Evolutionary conservation across 345 rosid species (phyloP), one percentile per base, ranked within the genome.

Genomic region (Clausena lansium): DNA sequence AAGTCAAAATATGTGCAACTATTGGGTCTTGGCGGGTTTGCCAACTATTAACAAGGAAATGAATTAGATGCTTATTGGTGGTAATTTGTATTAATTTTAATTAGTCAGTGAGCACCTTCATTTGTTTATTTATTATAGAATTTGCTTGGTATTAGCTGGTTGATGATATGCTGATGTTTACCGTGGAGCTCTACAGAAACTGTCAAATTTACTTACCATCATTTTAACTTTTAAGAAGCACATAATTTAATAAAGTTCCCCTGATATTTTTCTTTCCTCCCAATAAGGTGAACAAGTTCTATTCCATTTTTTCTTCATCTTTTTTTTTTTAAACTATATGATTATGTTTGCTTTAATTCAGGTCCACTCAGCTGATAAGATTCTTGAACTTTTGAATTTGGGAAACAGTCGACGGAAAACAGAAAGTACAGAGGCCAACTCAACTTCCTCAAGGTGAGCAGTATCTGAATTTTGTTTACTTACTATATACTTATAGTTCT

Each of bases 321-420:
- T 15, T 50, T 50, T 15, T 15, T 25, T 33, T 4, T 70, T 52
- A 70, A 70, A 24, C 61, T 20, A 9, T 52, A 20, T 73, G 78
- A 60, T 45, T n/a, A 20, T 41, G 72, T 79, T 60, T 71, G 55
- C 66, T 84, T 30, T 76, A 52, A 68, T 82, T 77, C 78, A 95
- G 99, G 97, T 95, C 75, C 88, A 81, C 78, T 92, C 99, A 61
- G 92, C 99, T 47, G 94, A 92, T 80, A 93, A 89, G 81, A 95
- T 95, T 85, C 90, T 95, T 86, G 98, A 93, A 82, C 91, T 95
- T 74, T 81, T 95, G 83, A 93, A 91, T 87, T 75, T 95, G 85
- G 99, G 99, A 72, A 95, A 95, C 73, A 89, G 96, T 83, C 84
- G 98, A 76, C 80, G 99, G 73, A 95, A 95, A 90, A 95, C 94